These are phyloP conservation scores for Zasmidium cellare DNA, from an alignment of 2,329 filamentous ascomycete species.

Conservation along the genomic window DNA sequence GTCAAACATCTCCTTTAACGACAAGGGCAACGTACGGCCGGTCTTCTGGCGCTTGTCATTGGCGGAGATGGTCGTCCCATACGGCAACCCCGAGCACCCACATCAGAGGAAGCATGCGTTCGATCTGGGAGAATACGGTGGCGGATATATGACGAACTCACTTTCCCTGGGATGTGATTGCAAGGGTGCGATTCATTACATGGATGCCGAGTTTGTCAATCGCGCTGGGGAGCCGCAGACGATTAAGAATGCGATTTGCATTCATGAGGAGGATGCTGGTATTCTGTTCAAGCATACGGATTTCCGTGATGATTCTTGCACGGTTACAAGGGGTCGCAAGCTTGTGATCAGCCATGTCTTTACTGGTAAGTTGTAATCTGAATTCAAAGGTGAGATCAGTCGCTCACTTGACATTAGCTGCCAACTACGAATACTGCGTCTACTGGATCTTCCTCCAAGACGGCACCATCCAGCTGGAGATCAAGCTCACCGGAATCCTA, in stretches of 20 bases:
- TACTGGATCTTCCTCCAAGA: slow-evolving; percentile 94
- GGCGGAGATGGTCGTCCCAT: slow-evolving; percentile 92
- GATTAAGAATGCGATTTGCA: slow-evolving; percentile 93
- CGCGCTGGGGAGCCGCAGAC: slow-evolving; percentile 68
- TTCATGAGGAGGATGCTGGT: slow-evolving; percentile 89
- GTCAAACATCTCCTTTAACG: slow-evolving; percentile 86
- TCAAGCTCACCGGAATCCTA: slow-evolving; percentile 85
- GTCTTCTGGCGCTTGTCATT: slow-evolving; percentile 88
- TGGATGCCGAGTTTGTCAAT: slow-evolving; percentile 84
- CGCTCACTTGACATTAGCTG: too few relatives aligned
- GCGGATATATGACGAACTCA: slow-evolving; percentile 81
- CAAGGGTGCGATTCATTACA: slow-evolving; percentile 88
- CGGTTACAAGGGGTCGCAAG: slow-evolving; percentile 83
- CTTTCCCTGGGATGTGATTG: slow-evolving; percentile 78
- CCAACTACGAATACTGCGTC: slow-evolving; percentile 88
- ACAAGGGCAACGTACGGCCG: slow-evolving; percentile 72
- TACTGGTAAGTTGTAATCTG: too few relatives aligned
- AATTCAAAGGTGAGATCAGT: too few relatives aligned
- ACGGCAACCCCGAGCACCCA: slow-evolving; percentile 76
- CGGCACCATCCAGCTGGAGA: slow-evolving; percentile 86
- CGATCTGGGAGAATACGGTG: slow-evolving; percentile 78
- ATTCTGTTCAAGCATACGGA: slow-evolving; percentile 88
- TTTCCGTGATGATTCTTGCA: slow-evolving; percentile 84
- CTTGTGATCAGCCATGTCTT: slow-evolving; percentile 89
- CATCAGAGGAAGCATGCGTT: slow-evolving; percentile 82